A percentile compares a stretch with the other conserved stretches of the same genome.
These are phyloP conservation scores for Trametes gibbosa DNA, from an alignment of 768 basidiomycete genomes.

Conservation along the genomic window DNA sequence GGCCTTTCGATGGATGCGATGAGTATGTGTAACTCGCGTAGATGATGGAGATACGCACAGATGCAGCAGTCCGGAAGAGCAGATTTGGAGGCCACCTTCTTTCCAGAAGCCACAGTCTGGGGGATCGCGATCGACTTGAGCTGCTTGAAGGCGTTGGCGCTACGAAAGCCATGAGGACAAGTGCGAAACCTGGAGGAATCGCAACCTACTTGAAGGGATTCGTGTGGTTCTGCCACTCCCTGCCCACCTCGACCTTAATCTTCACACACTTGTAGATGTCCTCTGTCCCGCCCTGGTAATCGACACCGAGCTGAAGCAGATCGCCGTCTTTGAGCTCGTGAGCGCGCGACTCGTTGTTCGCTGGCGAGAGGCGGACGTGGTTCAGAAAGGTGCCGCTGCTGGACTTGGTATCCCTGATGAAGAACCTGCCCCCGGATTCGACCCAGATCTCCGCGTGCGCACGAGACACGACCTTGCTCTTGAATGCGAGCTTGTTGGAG, in stretches of 20 bases:
- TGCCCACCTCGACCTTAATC: conserved; percentile 85
- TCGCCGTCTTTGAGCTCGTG: conserved; percentile 89
- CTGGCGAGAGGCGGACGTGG: conserved; percentile 83
- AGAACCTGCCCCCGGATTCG: conserved; percentile 67
- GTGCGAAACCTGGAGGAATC: conserved; percentile 1
- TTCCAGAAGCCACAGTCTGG: conserved; percentile 22
- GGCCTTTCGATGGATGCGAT: conserved; percentile 33
- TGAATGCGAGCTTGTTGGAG: conserved; percentile 89
- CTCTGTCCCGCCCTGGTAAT: conserved; percentile 96
- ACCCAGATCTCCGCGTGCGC: conserved; percentile 95
- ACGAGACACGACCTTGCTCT: conserved; percentile 91
- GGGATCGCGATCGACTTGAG: conserved; percentile 64
- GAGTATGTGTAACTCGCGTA: neutral
- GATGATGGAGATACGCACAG: conserved; percentile 51
- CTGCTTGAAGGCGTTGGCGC: conserved; percentile 76
- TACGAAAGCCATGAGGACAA: conserved; percentile 28
- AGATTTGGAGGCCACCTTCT: conserved; percentile 31
- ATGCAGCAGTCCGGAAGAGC: conserved; percentile 87
- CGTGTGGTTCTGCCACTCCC: conserved; percentile 86
- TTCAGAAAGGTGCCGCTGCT: conserved; percentile 94
- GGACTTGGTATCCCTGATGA: conserved; percentile 86
- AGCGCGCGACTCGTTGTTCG: conserved; percentile 76
- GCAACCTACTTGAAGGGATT: conserved; percentile 87
- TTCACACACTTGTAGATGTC: conserved; percentile 97
- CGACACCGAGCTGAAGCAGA: conserved; percentile 91